Evolutionary conservation across 805 yeast genomes (phyloP), one percentile per base, ranked within the genome.

Genomic region (Metschnikowia matae): DNA sequence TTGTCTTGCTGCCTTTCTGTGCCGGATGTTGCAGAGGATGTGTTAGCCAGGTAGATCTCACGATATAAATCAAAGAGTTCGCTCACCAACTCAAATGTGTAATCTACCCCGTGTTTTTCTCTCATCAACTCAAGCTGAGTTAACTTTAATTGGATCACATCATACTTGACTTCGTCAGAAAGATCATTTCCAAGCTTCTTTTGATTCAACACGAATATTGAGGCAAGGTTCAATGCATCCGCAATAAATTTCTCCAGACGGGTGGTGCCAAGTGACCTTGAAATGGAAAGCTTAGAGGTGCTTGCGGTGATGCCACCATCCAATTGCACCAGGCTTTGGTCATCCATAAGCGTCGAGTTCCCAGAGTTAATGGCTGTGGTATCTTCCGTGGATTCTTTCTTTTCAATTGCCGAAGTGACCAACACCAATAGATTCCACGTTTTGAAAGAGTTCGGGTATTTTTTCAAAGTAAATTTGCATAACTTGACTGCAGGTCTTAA

Each of bases 81-180:
- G 2, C 87, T 79, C n/a, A 90, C 62, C 45, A 75, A 71, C 39
- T 84, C 88, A 52, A 88, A 63, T 0, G 89, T 81, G 40, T 78
- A 63, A 29, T 75, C 70, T 0, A 76, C 66, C 6, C 89, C 92
- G 50, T 78, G 73, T 3, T 79, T 69, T 5, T 80, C 74, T 59
- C 86, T 90, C 47, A 82, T 68, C n/a, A 89, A 70, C 1, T 88
- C 82, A 35, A 89, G 68, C 58, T 85, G 88, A 0, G 96, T 85
- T 66, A 87, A 74, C 58, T 87, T 87, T 62, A 89, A 73, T 62
- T 88, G 87, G 47, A 84, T 62, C 49, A 83, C 76, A 50, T 77
- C 82, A 68, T 78, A 70, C 59, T 78, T 71, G 40, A 65, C 61
- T 33, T 62, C 64, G 6, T 58, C 45, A 3, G 70, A 59, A 26